Conservation (phyloP, 208 protist species). For the Trichomonas gallinae region DNA sequence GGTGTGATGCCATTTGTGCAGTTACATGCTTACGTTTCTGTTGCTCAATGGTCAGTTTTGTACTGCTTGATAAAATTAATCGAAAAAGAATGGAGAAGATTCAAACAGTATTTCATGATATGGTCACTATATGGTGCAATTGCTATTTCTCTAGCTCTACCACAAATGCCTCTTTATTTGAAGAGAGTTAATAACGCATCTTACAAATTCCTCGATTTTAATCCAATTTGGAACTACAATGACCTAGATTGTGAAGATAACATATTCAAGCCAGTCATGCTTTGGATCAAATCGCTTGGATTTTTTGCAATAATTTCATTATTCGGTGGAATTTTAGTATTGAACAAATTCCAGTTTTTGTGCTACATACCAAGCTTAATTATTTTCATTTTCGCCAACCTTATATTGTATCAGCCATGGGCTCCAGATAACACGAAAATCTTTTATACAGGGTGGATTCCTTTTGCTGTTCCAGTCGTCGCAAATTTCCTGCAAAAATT, state of each 20-base stretch:
- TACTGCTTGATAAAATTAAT: not conserved
- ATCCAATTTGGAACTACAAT: not conserved
- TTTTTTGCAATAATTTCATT: not conserved
- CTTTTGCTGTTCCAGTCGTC: not conserved
- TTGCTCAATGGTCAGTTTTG: not conserved
- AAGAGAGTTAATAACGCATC: not conserved
- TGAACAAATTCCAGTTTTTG: not conserved
- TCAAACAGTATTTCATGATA: not conserved
- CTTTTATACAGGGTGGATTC: not conserved
- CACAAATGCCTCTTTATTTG: not conserved
- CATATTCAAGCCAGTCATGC: not conserved
- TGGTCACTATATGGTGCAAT: not conserved
- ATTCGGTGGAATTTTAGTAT: not conserved
- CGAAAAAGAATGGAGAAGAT: not conserved
- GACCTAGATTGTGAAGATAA: not conserved
- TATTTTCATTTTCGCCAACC: not conserved
- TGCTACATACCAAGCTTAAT: not conserved
- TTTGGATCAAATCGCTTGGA: not conserved
- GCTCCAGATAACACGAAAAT: not conserved
- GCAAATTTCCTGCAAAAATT: not conserved
- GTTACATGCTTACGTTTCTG: not conserved
- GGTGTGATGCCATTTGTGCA: not conserved
- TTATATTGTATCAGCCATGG: not conserved
- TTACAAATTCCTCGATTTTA: not conserved
- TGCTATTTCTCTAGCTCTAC: not conserved